These are phyloP conservation scores for Rhizopogon salebrosus DNA, from an alignment of 768 basidiomycete species.

Conservation along the genomic window DNA sequence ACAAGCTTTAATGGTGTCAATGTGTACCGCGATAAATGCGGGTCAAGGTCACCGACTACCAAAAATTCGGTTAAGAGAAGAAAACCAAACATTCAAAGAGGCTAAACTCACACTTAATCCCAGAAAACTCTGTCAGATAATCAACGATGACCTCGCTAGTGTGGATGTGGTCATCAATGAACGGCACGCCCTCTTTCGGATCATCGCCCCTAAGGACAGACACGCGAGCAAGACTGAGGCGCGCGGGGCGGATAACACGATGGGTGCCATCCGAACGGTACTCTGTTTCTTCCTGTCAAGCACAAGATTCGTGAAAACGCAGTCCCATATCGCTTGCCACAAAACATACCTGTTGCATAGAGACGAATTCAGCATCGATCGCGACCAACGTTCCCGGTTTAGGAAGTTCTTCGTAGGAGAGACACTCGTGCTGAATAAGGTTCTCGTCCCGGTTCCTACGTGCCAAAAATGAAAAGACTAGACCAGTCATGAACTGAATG, in stretches of 20 bases:
- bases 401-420: constrained; percentile 74
- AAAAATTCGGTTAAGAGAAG: constrained; percentile 3
- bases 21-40: constrained; percentile 74
- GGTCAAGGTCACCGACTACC: constrained; percentile 89
- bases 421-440: constrained; percentile 72
- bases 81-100: background rate
- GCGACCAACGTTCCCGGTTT: constrained; percentile 83
- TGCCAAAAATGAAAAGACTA: background rate
- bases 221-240: constrained; percentile 89
- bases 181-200: constrained; percentile 74
- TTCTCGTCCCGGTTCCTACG: constrained; percentile 69
- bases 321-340: background rate
- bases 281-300: constrained; percentile 83
- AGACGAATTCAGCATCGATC: constrained; percentile 97
- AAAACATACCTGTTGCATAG: constrained; percentile 77
- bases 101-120: constrained; percentile 73
- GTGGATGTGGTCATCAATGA: constrained; percentile 98
- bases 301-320: background rate
- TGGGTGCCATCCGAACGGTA: constrained; percentile 92
- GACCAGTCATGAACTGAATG: background rate
- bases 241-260: constrained; percentile 86
- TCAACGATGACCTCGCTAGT: constrained; percentile 94
- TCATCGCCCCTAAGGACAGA: constrained; percentile 90
- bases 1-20: constrained; percentile 95
- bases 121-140: constrained; percentile 95